Base-by-base conservation (phyloP, 805 yeast genomes). In the Allodekkera sacchari region DNA sequence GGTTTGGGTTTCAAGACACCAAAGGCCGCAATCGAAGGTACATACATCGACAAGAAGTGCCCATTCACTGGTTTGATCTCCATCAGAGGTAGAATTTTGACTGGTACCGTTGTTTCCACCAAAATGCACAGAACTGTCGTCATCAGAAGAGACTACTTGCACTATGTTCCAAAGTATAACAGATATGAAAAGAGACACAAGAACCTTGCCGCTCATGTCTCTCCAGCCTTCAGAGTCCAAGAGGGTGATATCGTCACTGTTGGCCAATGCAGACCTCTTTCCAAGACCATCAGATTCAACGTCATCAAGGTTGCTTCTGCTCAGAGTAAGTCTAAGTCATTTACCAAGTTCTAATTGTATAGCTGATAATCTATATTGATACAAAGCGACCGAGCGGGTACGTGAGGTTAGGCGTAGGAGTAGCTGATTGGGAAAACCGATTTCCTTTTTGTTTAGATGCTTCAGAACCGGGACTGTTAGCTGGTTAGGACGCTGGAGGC, bases 1-100 rank as follows among this genome's bases (percentile, higher is more conserved):
- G 99, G 99, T 69, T 84, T 92, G 68, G 99, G 99, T 56, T 92
- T 87, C 96, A 92, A 92, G 85, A 92, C 98, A 75, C 99, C 99
- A 72, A 82, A 78, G 74, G 73, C 88, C 64, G 98, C 98, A 61
- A 83, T 88, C 72, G 89, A 82, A 66, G 98, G 98, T 70, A 73
- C 87, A 59, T 92, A 92, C 94, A 88, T 92, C 64, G 98, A 82
- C 88, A 92, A 92, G 87, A 92, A 92, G 77, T 92, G 99, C 76
- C 99, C 99, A 68, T 92, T 92, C 77, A 83, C 77, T 57, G 98
- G 98, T 71, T 71, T 68, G 54, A 80, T 92, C 57, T 88, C 97
- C 54, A 92, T 92, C 83, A 87, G 99, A 77, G 99, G 99, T 77
- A 88, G 84, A 77, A 92, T 92, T 67, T 82, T 92, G 68, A 81